Base-by-base conservation (phyloP, 2,329 filamentous ascomycete species). In the Chlorencoelia australis region DNA sequence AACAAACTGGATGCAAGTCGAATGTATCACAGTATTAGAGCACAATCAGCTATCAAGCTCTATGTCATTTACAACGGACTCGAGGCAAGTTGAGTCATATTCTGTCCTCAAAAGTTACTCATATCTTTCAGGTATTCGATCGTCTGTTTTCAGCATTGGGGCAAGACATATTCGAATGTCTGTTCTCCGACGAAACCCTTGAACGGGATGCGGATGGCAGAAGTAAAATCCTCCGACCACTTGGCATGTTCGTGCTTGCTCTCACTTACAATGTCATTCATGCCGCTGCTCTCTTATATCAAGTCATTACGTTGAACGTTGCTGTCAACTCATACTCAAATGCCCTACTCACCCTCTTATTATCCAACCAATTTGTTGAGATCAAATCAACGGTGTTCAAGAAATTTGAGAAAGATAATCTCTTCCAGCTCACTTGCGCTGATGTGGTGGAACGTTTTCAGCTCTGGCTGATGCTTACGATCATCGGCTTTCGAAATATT, bases 311-410 rank as follows among this genome's bases (percentile, higher is more conserved):
- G 0, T 72, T 98, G 36, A 98, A 98, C 46, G 93, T 98, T 3
- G 91, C 91, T 1, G 89, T 98, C 50, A 98, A 98, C 60, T 95
- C 89, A 0, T 98, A 98, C 60, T 95, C 88, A 0, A 98, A 98
- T 54, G 89, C 91, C 0, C 67, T 98, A 4, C 69, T 98, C 21
- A 95, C 91, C 0, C 72, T 98, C 1, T 68, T 98, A 2, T 75
- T 98, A 56, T 95, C 88, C 5, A 98, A 96, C 55, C 93, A 98
- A 55, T 98, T 98, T 52, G 91, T 98, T 28, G 91, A 98, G 63
- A 94, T 98, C 67, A 98, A 98, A 56, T 85, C 85, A 42, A 93
- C 88, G 0, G 93, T 98, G 1, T 98, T 98, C 68, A 96, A 98
- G 65, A 91, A 89, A 42, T 94, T 96, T 45, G 91, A 98, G 52